Evolutionary conservation across 2,329 filamentous ascomycete species (phyloP).

Genomic region (Colletotrichum spaethianum): DNA sequence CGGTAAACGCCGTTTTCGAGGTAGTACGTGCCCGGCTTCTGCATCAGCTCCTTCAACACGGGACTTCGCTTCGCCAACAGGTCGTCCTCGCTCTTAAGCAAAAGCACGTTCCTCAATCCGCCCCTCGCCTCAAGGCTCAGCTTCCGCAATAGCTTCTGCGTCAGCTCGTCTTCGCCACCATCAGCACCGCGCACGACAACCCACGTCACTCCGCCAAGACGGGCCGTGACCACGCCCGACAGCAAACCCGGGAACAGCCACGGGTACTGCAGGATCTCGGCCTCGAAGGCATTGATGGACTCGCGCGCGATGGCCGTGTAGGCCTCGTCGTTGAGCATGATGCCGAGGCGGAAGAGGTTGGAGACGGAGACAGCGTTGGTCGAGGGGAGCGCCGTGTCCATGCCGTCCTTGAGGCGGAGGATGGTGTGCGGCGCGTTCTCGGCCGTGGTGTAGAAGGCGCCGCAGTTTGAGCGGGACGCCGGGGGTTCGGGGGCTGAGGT

Average conservation of each 20-base stretch:
- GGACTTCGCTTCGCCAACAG: constrained; percentile 45
- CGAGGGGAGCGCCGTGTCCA: constrained; percentile 92
- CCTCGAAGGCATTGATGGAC: constrained; percentile 88
- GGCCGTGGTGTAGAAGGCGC: constrained; percentile 82
- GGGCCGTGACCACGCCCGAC: constrained; percentile 79
- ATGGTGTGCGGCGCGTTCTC: constrained; percentile 77
- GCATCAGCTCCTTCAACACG: constrained; percentile 42
- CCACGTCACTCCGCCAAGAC: constrained; percentile 73
- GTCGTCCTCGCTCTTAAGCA: constrained; percentile 36
- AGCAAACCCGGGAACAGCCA: constrained; percentile 91
- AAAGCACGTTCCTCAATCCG: constrained; percentile 48
- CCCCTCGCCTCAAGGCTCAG: constrained; percentile 47
- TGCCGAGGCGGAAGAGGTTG: constrained; percentile 87
- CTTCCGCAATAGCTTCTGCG: constrained; percentile 38
- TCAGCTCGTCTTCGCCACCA: constrained; percentile 29
- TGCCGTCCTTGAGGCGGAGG: constrained; percentile 92
- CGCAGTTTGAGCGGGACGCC: constrained; percentile 58
- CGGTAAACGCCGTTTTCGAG: constrained; percentile 43
- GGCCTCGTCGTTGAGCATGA: constrained; percentile 74
- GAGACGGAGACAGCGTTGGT: constrained; percentile 89
- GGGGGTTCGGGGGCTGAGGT: constrained; percentile 51
- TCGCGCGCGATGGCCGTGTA: constrained; percentile 78
- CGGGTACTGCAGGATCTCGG: constrained; percentile 92
- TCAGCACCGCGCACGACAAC: constrained; percentile 43
- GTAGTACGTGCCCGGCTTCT: constrained; percentile 42